Percentiles rank a stretch among this genome's conserved stretches.
Evolutionary conservation across 164 flowering plant species (phyloP).

Genomic region (Houttuynia cordata): DNA sequence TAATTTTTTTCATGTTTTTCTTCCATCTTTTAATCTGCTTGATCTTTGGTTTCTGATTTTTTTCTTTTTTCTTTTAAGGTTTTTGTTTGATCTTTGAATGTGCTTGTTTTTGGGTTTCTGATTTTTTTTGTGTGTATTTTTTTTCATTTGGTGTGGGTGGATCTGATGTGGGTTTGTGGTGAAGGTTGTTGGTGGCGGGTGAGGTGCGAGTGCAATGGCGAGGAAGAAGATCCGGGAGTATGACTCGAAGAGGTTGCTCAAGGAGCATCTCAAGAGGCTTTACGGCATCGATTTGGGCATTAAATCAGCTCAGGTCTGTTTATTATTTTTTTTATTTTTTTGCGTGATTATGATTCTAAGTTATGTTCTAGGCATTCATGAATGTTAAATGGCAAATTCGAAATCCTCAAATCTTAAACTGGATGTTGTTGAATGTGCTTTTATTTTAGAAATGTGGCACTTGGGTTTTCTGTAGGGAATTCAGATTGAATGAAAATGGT

Average conservation of each 20-base stretch:
- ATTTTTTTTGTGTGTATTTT: no score
- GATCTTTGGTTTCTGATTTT: no score
- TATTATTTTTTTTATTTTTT: no score
- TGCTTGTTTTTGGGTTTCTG: no score
- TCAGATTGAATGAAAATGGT: no score
- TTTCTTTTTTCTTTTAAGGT: no score
- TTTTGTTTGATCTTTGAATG: no score
- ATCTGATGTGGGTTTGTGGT: background rate
- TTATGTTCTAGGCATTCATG: background rate
- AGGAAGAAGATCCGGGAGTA: constrained; percentile 82
- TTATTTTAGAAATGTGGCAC: background rate
- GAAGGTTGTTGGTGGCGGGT: background rate
- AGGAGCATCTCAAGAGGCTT: constrained; percentile 54
- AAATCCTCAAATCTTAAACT: background rate
- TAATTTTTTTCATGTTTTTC: no score
- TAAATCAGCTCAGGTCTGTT: constrained; percentile 45
- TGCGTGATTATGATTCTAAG: background rate
- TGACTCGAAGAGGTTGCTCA: constrained; percentile 64
- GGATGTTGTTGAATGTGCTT: background rate
- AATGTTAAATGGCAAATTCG: background rate
- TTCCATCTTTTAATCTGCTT: no score
- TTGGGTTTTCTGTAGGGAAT: background rate
- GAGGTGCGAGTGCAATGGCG: constrained; percentile 27
- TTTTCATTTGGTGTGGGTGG: background rate
- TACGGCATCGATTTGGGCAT: constrained; percentile 41